Evolutionary conservation across 345 rosid species (phyloP), one percentile per base, ranked within the genome.

Genomic region (Hibiscus tridactylites): DNA sequence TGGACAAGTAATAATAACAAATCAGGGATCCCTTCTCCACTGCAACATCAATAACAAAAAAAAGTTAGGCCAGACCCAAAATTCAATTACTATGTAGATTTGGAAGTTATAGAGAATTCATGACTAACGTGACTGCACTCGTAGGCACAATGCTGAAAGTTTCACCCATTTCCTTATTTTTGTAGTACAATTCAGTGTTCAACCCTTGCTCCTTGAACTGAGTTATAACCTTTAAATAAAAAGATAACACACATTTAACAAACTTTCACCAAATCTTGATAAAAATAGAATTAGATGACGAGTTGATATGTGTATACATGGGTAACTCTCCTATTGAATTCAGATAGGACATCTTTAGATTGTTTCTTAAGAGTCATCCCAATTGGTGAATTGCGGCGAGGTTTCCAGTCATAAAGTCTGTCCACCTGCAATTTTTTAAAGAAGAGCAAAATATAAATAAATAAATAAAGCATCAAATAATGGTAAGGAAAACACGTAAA

Each of bases 21-120:
- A 85, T 94, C 97, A 2, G 97, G 98, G 74, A 94, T 83, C 26
- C 98, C 97, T 77, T 94, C 97, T 53, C 98, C 98, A 79, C 98
- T 91, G 79, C 19, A 73, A 83, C 72, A 78, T 72, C 72, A 72
- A 64, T 57, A 79, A 75, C 70, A 6, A 37, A 58, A 77, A 61
- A 61, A 76, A 21, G 4, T 28, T 79, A 81, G 64, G 39, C 16
- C 47, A 63, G 9, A 29, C n/a, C 47, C 53, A 31, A 42, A 71
- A 59, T 77, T 17, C 39, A 65, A 58, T 70, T 58, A 71, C 24
- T 9, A 15, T n/a, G 10, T 28, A 52, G 71, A 56, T 33, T 57
- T 56, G 46, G 57, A 35, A 59, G 3, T 47, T 44, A 31, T 62
- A 6, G 31, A 54, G 44, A 19, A 71, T 44, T 70, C 3, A 62